Base-by-base conservation (phyloP, 345 rosid species). In the Balakata baccata region DNA sequence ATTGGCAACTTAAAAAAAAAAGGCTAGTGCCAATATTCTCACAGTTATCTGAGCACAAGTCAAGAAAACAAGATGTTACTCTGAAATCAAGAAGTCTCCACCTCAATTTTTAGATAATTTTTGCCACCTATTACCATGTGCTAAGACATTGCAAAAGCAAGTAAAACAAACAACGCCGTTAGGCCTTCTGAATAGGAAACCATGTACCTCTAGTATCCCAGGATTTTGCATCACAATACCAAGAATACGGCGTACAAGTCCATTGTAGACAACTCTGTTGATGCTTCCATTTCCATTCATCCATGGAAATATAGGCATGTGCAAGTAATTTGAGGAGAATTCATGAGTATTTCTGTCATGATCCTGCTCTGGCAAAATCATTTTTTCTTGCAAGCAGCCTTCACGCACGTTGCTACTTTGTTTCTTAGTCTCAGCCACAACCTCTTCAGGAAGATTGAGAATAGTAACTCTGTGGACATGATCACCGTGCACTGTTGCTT, bases 171-270 rank as follows among this genome's bases (percentile, higher is more conserved):
- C 34, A 29, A 29, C 34, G 57, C 58, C 7, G 11, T 46, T 3
- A 23, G 54, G 37, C 47, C 38, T 66, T 47, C 41, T 23, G 34
- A 46, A 60, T 11, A 29, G 38, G 73, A 81, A 25, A 63, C 8
- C 63, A 6, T 22, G 57, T 92, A 92, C 99, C 97, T 92, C 94
- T 71, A 84, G 77, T 72, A 91, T 87, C 62, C 97, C 98, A 73
- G 98, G 97, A 82, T 87, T 86, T 83, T 86, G 94, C 98, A 92
- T 86, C 81, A 91, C 93, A 7, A 82, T 87, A 22, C 98, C 98
- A 78, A 95, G 88, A 81, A 89, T 81, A 68, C 90, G 92, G 45
- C 96, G 97, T 43, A 87, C 45, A 66, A 95, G 93, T 75, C 96
- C 99, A 80, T 82, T 77, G 75, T 86, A 91, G 56, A 92, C 89